A percentile compares a stretch with the other conserved stretches of the same genome.
Conservation (phyloP, 805 yeast species). For the Starmerella tilneyi region DNA sequence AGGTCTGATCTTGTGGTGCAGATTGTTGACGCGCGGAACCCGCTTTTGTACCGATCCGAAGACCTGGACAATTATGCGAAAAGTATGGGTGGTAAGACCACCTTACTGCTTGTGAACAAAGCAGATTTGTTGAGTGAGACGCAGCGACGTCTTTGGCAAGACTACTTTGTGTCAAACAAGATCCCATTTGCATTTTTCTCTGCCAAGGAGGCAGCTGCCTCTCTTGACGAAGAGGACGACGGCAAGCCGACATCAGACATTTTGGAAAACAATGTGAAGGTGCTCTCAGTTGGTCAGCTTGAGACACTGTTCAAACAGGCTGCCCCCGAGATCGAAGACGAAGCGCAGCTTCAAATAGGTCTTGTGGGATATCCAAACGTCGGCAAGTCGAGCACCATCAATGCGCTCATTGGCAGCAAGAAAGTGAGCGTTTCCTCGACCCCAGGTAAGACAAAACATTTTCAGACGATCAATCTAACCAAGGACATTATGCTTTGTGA, state of each 20-base stretch:
- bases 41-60: conserved; percentile 74
- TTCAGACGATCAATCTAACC: conserved; percentile 85
- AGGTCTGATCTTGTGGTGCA: conserved; percentile 90
- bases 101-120: conserved; percentile 78
- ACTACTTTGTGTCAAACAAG: conserved; percentile 55
- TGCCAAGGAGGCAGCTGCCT: conserved; percentile 73
- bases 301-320: conserved; percentile 65
- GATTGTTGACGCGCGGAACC: conserved; percentile 95
- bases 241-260: conserved; percentile 21
- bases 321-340: conserved; percentile 49
- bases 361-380: conserved; percentile 96
- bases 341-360: conserved; percentile 72
- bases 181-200: conserved; percentile 86
- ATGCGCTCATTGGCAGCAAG: conserved; percentile 90
- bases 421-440: conserved; percentile 97
- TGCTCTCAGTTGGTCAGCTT: conserved; percentile 71
- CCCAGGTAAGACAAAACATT: conserved; percentile 98
- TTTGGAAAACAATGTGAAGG: conserved; percentile 42
- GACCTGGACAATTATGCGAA: conserved; percentile 78
- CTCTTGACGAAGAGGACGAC: conserved; percentile 29
- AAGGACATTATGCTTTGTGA: conserved; percentile 82
- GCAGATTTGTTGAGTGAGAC: conserved; percentile 73
- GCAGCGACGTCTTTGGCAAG: conserved; percentile 83
- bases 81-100: conserved; percentile 61
- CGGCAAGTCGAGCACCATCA: conserved; percentile 95